phyloP scores from a whole-genome alignment of 1,284 basidiomycete genomes.

The Ustilago sp. region DNA sequence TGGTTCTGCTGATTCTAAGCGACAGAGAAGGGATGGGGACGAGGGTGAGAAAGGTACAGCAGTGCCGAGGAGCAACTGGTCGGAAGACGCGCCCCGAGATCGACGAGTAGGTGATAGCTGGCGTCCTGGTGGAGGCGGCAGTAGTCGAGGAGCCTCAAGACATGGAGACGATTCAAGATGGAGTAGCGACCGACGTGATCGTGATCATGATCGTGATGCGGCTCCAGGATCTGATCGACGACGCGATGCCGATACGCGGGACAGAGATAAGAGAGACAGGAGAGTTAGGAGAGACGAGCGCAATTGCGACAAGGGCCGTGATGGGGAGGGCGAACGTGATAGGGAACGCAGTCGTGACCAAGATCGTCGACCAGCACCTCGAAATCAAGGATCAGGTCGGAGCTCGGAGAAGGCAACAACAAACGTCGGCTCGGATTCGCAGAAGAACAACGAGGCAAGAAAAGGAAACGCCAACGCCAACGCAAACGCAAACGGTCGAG shows the following conservation, averaged over 20 bases:
- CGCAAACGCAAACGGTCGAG: conserved; percentile 12
- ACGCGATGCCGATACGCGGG: conserved; percentile 15
- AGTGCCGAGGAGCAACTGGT: conserved; percentile 17
- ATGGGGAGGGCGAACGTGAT: conserved; percentile 4
- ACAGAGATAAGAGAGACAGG: conserved; percentile 15
- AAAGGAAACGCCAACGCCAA: conserved; percentile 15
- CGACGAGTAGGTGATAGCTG: conserved; percentile 22
- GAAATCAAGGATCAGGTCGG: conserved; percentile 5
- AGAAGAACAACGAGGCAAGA: conserved; percentile 10
- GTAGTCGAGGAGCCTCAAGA: conserved; percentile 6
- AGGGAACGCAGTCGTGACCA: conserved; percentile 11
- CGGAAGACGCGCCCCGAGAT: conserved; percentile 32
- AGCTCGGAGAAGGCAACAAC: conserved; percentile 14
- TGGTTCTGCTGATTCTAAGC: conserved; percentile 20
- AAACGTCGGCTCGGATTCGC: conserved; percentile 4
- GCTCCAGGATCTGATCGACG: conserved; percentile 19
- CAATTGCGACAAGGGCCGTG: conserved; percentile 16
- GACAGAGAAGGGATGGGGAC: conserved; percentile 23
- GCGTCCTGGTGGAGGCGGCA: conserved; percentile 27
- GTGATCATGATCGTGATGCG: conserved; percentile 24
- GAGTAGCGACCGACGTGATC: conserved; percentile 23
- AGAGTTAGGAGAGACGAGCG: conserved; percentile 20
- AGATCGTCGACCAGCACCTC: conserved; percentile 3
- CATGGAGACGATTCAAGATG: conserved; percentile 24
- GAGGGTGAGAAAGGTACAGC: conserved; percentile 15